phyloP scores from a whole-genome alignment of 768 basidiomycete species.

The Psilocybe tampanensis region DNA sequence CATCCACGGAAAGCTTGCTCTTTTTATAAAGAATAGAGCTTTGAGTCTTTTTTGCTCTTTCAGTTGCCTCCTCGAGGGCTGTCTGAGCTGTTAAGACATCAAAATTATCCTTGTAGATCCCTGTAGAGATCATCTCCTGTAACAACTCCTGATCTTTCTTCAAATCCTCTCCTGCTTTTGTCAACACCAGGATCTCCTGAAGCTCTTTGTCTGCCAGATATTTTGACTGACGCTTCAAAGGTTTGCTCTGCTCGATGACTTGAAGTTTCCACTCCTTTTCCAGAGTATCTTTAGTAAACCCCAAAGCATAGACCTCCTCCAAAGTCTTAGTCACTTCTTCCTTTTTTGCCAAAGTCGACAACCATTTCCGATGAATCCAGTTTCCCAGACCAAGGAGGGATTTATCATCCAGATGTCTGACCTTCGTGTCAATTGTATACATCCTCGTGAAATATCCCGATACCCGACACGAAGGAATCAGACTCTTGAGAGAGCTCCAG shows the following conservation, averaged over 20 bases:
- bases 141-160: too few relatives aligned
- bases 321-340: not conserved
- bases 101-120: too few relatives aligned
- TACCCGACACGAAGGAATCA: not conserved
- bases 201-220: too few relatives aligned
- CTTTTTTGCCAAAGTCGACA: not conserved
- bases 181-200: not conserved
- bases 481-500: slow-evolving; percentile 21
- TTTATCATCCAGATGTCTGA: too few relatives aligned
- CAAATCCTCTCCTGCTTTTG: not conserved
- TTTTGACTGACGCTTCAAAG: not conserved
- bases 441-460: not conserved
- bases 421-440: too few relatives aligned
- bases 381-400: too few relatives aligned
- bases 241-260: not conserved
- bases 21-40: not conserved
- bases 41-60: not conserved
- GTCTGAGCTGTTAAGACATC: too few relatives aligned
- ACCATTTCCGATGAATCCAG: too few relatives aligned
- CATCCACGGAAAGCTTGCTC: not conserved
- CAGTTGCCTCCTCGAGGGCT: not conserved
- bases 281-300: too few relatives aligned
- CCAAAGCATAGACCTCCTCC: not conserved
- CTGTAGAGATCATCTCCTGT: too few relatives aligned
- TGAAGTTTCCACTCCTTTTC: not conserved